Evolutionary conservation across 1,139 yeast species (phyloP).

Genomic region (Blastobotrys aristatus): DNA sequence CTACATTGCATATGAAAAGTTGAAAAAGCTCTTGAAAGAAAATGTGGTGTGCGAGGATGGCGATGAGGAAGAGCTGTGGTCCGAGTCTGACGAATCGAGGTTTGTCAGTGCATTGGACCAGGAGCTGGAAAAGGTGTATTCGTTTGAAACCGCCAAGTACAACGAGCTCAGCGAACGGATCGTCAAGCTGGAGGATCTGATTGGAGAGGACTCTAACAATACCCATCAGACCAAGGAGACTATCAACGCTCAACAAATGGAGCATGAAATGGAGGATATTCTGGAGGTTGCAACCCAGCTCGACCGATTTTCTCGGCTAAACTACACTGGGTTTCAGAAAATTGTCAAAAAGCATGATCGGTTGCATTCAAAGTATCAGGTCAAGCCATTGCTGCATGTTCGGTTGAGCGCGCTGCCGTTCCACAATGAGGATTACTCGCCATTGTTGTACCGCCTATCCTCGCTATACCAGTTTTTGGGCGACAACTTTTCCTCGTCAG

Average conservation of each 20-base stretch:
- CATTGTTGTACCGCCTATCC: conserved; percentile 77
- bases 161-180: conserved; percentile 63
- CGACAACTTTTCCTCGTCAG: conserved; percentile 45
- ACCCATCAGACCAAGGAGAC: conserved; percentile 27
- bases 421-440: conserved; percentile 93
- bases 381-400: conserved; percentile 81
- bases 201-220: conserved; percentile 22
- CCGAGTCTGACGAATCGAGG: conserved; percentile 73
- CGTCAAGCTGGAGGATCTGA: conserved; percentile 53
- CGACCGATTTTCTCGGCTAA: conserved; percentile 83
- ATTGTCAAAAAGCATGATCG: conserved; percentile 96
- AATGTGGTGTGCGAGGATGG: conserved; percentile 44
- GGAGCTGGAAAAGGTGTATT: conserved; percentile 88
- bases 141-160: conserved; percentile 72
- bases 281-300: conserved; percentile 75
- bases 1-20: conserved; percentile 71
- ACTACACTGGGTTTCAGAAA: conserved; percentile 90
- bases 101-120: conserved; percentile 79
- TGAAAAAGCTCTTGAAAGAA: conserved; percentile 81
- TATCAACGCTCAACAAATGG: conserved; percentile 54
- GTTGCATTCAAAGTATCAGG: conserved; percentile 77
- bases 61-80: conserved; percentile 44
- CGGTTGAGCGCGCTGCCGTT: conserved; percentile 83
- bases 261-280: conserved; percentile 63
- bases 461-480: conserved; percentile 75